Evolutionary conservation across 352 stramenopile genomes (phyloP).

Genomic region (Phytophthora quininea): DNA sequence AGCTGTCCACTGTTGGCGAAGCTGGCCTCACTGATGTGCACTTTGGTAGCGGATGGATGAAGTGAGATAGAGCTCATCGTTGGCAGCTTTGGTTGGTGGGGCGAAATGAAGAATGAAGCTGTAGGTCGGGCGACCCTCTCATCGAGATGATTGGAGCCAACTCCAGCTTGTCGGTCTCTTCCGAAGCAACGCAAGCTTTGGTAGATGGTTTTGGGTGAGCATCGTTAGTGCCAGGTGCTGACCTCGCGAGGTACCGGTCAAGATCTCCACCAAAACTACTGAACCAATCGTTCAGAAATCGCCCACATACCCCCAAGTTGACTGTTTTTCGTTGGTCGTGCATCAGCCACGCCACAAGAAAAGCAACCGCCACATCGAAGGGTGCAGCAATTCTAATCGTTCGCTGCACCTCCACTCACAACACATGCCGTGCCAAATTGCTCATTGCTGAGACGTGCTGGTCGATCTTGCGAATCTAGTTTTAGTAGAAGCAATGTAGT

Average conservation of each 20-base stretch:
- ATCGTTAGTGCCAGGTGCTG: background rate
- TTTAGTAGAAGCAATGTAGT: background rate
- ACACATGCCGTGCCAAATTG: background rate
- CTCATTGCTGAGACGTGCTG: background rate
- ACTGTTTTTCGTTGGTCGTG: background rate
- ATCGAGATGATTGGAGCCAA: background rate
- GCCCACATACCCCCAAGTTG: background rate
- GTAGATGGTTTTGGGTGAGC: background rate
- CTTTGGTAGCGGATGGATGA: background rate
- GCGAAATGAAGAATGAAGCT: background rate
- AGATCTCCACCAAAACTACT: background rate
- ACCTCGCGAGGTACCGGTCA: background rate
- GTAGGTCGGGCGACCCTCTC: background rate
- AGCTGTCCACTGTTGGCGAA: constrained; percentile 11
- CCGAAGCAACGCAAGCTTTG: background rate
- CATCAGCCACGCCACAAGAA: background rate
- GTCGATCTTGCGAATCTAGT: background rate
- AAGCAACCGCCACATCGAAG: background rate
- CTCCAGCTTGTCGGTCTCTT: background rate
- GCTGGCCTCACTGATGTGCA: constrained; percentile 4
- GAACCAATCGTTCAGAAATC: background rate
- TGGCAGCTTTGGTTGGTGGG: background rate
- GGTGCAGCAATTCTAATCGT: background rate
- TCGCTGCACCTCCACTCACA: background rate
- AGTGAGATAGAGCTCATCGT: background rate